These are phyloP conservation scores for Trichophyton rubrum DNA, from an alignment of 2,329 filamentous ascomycete genomes.

Conservation along the genomic window DNA sequence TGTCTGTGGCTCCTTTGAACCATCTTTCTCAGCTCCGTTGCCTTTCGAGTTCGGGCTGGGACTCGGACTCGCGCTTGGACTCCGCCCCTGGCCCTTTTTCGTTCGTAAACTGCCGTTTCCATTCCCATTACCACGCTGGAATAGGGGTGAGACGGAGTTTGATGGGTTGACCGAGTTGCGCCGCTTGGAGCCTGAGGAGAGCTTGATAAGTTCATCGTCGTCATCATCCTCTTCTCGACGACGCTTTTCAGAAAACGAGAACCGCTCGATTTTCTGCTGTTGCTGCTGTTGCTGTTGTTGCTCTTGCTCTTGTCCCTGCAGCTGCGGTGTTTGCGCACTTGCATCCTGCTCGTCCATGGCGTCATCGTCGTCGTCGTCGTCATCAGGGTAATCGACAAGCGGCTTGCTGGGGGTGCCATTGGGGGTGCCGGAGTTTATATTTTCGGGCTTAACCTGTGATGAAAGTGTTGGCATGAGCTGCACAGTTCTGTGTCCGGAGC, in stretches of 20 bases:
- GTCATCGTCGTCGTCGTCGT: slow-evolving; percentile 56
- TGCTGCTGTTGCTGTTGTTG: neutral
- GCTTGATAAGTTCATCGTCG: slow-evolving; percentile 78
- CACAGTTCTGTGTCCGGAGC: slow-evolving; percentile 3
- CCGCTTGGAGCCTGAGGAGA: slow-evolving; percentile 44
- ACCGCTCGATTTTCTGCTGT: slow-evolving; percentile 7
- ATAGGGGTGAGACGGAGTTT: slow-evolving; percentile 11
- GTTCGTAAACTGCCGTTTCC: neutral
- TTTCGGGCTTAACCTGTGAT: slow-evolving; percentile 23
- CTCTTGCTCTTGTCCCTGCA: too few species aligned
- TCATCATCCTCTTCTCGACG: slow-evolving; percentile 79
- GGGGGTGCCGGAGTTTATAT: slow-evolving; percentile 20
- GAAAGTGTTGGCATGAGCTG: slow-evolving; percentile 20
- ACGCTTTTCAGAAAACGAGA: slow-evolving; percentile 59
- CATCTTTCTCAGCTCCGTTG: slow-evolving; percentile 7
- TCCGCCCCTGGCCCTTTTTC: neutral
- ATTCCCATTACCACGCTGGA: slow-evolving; percentile 1
- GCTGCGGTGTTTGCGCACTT: too few species aligned
- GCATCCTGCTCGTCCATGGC: slow-evolving; percentile 31
- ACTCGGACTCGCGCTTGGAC: too few species aligned
- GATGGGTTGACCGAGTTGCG: slow-evolving; percentile 29
- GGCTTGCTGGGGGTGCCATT: slow-evolving; percentile 57
- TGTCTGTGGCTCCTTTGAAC: slow-evolving; percentile 13
- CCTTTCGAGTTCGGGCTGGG: neutral
- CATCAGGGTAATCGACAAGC: slow-evolving; percentile 84